Base-by-base conservation (phyloP, 116 monocot species). In the Papilionanthe hybrid region DNA sequence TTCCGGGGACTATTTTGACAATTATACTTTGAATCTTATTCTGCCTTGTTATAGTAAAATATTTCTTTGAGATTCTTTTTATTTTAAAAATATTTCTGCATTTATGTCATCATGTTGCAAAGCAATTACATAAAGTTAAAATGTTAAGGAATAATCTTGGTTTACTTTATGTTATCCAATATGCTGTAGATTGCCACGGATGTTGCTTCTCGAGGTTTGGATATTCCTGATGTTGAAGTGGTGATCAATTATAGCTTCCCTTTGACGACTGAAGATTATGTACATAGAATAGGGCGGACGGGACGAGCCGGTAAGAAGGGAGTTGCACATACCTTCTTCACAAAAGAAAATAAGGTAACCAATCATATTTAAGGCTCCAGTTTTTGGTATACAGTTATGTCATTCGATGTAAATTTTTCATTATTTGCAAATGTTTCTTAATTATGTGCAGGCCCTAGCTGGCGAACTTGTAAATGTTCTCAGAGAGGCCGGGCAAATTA, bases 251-350 rank as follows among this genome's bases (percentile, higher is more conserved):
- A 97, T 50, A 94, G 92, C 77, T 97, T 87, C 81, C 97, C 97
- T 66, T 87, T 97, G 1, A 97, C 97, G 7, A 97, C 97, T 0
- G 97, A 97, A 78, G 97, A 97, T 78, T 97, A 94, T 67, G 94
- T 97, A 18, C 97, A 97, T 77, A 88, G 97, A 49, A 97, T 94
- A 78, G 97, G 97, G 72, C 86, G 97, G 79, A 97, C 97, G 20
- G 97, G 97, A 7, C 94, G 97, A 71, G 97, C 97, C 72, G 97
- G 97, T 53, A 97, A 97, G 79, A 97, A 97, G 78, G 97, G 97
- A 43, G 92, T 97, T 69, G 92, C 97, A 0, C 94, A 97, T 80
- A 97, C 97, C 12, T 97, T 97, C 82, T 97, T 97, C 84, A 94
- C 81, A 55, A 83, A 91, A 75, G 94, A 86, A 77, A 94, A 97